Percentiles rank a stretch among this genome's conserved stretches.
Conservation (phyloP, 805 yeast species). For the Lipomyces starkeyi region DNA sequence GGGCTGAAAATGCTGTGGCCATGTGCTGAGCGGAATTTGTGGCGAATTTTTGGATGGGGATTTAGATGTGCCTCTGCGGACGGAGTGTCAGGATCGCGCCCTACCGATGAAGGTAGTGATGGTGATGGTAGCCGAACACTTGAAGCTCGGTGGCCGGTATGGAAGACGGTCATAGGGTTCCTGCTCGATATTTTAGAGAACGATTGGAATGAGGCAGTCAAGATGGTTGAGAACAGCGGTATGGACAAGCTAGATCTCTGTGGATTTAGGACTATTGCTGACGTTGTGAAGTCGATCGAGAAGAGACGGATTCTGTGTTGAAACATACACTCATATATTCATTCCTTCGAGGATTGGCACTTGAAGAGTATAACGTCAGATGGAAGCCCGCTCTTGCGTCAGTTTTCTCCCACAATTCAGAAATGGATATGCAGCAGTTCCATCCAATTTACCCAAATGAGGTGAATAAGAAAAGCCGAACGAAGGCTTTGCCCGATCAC, state of each 20-base stretch:
- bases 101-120: slow-evolving; percentile 2
- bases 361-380: slow-evolving; percentile 6
- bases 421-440: slow-evolving; percentile 13
- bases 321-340: slow-evolving; percentile 8
- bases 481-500: not conserved
- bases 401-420: slow-evolving; percentile 18
- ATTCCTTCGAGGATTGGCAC: slow-evolving; percentile 14
- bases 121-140: slow-evolving; percentile 7
- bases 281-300: not conserved
- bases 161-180: slow-evolving; percentile 10
- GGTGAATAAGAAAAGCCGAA: slow-evolving; percentile 16
- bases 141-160: slow-evolving; percentile 30
- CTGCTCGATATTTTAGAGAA: slow-evolving; percentile 17
- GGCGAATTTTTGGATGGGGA: slow-evolving; percentile 32
- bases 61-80: slow-evolving; percentile 29
- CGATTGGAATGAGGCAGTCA: slow-evolving; percentile 24
- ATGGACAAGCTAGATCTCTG: not conserved
- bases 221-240: not conserved
- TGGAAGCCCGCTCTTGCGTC: slow-evolving; percentile 33
- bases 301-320: not conserved
- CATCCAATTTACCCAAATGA: slow-evolving; percentile 24
- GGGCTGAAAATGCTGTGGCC: slow-evolving; percentile 24
- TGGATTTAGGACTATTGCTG: not conserved
- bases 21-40: slow-evolving; percentile 23
- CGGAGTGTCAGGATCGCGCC: not conserved